Evolutionary conservation across 768 basidiomycete species (phyloP), one percentile per base, ranked within the genome.

Genomic region (Tylopilus cervinicoccineus): DNA sequence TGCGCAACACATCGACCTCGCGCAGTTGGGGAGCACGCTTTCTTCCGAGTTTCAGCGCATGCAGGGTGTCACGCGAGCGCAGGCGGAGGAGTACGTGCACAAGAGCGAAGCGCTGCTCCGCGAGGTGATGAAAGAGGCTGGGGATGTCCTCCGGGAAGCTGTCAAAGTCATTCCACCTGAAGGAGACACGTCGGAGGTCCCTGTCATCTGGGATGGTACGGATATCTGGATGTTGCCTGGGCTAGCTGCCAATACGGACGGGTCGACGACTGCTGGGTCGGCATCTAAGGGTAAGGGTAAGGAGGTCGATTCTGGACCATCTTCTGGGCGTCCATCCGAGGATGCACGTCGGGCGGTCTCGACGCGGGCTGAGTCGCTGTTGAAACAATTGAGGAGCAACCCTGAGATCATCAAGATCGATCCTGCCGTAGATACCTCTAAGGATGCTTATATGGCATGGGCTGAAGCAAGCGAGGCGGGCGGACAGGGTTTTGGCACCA

Each of bases 161-260:
- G 91, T 97, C 58, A 94, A 93, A 65, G 86, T 96, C 43, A 75
- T 97, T 13, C 94, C 93, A 0, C 93, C 93, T 1, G 84, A 87
- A 31, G 77, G 77, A 37, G 63, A 57, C 7, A 20, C 61, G 13
- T 41, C 52, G 38, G 60, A 67, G 2, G 53, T 59, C 27, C 62
- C 67, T 4, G 61, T 84, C 23, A 55, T 80, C 36, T 94, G 91
- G 91, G 93, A 94, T 63, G 93, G 91, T 1, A 70, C 83, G 27
- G 91, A 94, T 65, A 78, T 93, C 62, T 93, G 91, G 85, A 82
- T 84, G 72, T 61, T 93, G 49, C 89, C 79, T 9, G 58, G 57
- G 33, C 50, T 54, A 17, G 54, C 60, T 9, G 57, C 55, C 17
- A 19, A 34, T 42, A 44, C 51, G 45, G 55, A 64, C 51, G 54